phyloP scores from a whole-genome alignment of 768 basidiomycete species.

The Butyriboletus loyo region DNA sequence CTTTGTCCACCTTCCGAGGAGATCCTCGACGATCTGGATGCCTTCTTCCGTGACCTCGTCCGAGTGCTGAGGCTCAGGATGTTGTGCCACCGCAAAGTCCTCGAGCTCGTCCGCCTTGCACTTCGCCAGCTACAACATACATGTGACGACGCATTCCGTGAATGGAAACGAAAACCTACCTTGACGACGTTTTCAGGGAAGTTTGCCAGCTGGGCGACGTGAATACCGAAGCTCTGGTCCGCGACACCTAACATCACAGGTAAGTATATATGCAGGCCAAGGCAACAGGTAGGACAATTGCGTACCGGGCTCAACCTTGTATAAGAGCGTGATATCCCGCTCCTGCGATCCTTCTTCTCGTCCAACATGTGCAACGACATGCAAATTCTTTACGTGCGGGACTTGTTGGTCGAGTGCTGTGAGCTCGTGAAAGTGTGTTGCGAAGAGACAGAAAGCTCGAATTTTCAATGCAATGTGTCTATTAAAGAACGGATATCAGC shows the following conservation, averaged over 20 bases:
- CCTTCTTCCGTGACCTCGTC: conserved; percentile 73
- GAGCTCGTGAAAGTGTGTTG: conserved; percentile 97
- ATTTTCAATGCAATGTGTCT: conserved; percentile 94
- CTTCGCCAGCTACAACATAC: conserved; percentile 66
- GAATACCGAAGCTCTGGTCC: conserved; percentile 98
- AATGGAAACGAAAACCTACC: conserved; percentile 36
- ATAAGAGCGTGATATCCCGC: conserved; percentile 78
- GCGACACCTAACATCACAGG: conserved; percentile 59
- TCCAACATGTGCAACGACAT: conserved; percentile 91
- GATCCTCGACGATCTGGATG: conserved; percentile 71
- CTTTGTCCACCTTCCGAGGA: conserved; percentile 68
- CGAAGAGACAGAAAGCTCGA: conserved; percentile 92
- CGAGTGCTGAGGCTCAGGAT: conserved; percentile 44
- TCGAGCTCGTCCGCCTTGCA: conserved; percentile 90
- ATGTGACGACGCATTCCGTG: not conserved
- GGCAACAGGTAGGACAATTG: not conserved
- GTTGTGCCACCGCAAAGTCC: conserved; percentile 60
- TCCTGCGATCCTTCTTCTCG: conserved; percentile 45
- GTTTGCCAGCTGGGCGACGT: conserved; percentile 95
- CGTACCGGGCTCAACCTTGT: conserved; percentile 76
- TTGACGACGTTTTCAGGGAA: conserved; percentile 94
- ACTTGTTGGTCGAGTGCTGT: conserved; percentile 88
- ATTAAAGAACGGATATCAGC: not conserved
- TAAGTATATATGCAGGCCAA: not conserved
- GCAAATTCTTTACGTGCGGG: conserved; percentile 86